These are phyloP conservation scores for Boletus pseudo-olivaceus DNA, from an alignment of 768 basidiomycete genomes.

Conservation along the genomic window DNA sequence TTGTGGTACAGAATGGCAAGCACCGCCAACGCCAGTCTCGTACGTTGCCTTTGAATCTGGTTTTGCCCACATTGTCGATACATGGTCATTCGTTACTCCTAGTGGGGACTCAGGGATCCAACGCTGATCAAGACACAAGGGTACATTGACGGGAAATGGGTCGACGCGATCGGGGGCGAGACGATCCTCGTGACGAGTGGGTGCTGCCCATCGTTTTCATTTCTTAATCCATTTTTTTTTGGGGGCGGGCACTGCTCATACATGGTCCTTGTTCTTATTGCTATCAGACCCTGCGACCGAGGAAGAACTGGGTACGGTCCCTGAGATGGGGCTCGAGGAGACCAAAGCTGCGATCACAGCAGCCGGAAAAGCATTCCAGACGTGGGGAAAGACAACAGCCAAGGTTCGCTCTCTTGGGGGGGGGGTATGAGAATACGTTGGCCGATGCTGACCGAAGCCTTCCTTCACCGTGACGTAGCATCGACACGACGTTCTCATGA, in stretches of 20 bases:
- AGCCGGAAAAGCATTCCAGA: slow-evolving; percentile 74
- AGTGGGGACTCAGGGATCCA: slow-evolving; percentile 79
- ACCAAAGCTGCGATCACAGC: slow-evolving; percentile 82
- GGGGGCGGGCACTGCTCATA: background rate
- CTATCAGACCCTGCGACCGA: slow-evolving; percentile 80
- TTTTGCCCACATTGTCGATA: background rate
- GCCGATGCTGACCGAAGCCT: background rate
- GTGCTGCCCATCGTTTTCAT: slow-evolving; percentile 18
- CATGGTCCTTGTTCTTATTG: background rate
- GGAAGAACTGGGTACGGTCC: slow-evolving; percentile 77
- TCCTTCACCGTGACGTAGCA: slow-evolving; percentile 39
- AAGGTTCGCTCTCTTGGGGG: slow-evolving; percentile 48
- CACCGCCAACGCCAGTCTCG: slow-evolving; percentile 29
- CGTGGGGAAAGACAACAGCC: slow-evolving; percentile 85
- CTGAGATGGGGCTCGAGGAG: slow-evolving; percentile 86
- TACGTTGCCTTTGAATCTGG: slow-evolving; percentile 28
- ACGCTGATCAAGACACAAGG: slow-evolving; percentile 72
- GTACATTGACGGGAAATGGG: slow-evolving; percentile 83
- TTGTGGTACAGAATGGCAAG: slow-evolving; percentile 52
- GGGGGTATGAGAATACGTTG: background rate
- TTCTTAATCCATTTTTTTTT: background rate
- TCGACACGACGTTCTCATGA: slow-evolving; percentile 80
- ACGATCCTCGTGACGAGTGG: slow-evolving; percentile 75
- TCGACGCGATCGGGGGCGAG: slow-evolving; percentile 70
- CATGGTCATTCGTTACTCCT: background rate